Evolutionary conservation across 495 filamentous ascomycete genomes (phyloP).

Genomic region (Penicillium dipodomyicola): DNA sequence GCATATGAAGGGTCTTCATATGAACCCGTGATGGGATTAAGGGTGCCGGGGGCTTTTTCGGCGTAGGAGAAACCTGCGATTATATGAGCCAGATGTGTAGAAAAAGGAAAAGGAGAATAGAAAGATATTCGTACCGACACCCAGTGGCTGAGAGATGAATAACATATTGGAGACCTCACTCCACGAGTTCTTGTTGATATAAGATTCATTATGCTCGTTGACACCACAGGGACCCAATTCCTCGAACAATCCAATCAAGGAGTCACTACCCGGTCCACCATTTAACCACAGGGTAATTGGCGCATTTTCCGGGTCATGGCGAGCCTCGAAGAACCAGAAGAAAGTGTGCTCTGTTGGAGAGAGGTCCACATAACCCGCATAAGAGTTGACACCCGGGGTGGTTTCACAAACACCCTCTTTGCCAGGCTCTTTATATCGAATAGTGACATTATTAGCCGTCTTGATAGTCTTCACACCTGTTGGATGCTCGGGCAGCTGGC

Average conservation of each 20-base stretch:
- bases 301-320: conserved; percentile 48
- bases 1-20: conserved; percentile 42
- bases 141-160: conserved; percentile 68
- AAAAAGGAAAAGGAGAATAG: neutral
- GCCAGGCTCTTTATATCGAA: conserved; percentile 43
- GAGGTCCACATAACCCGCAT: conserved; percentile 48
- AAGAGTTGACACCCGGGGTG: conserved; percentile 48
- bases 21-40: conserved; percentile 45
- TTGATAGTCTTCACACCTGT: conserved; percentile 56
- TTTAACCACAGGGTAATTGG: conserved; percentile 54
- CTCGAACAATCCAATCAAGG: conserved; percentile 70
- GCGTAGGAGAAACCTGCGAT: conserved; percentile 54
- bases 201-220: conserved; percentile 49
- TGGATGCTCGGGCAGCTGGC: conserved; percentile 49
- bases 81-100: neutral
- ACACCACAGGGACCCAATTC: conserved; percentile 61
- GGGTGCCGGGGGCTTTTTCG: conserved; percentile 37
- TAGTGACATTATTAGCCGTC: conserved; percentile 54
- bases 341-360: conserved; percentile 45
- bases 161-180: conserved; percentile 72
- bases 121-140: conserved; percentile 39
- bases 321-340: conserved; percentile 53
- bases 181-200: conserved; percentile 64
- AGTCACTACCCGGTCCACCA: conserved; percentile 57
- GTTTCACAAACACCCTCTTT: conserved; percentile 49